Evolutionary conservation across 768 basidiomycete species (phyloP).

Genomic region (Dacryopinax primogenitus): DNA sequence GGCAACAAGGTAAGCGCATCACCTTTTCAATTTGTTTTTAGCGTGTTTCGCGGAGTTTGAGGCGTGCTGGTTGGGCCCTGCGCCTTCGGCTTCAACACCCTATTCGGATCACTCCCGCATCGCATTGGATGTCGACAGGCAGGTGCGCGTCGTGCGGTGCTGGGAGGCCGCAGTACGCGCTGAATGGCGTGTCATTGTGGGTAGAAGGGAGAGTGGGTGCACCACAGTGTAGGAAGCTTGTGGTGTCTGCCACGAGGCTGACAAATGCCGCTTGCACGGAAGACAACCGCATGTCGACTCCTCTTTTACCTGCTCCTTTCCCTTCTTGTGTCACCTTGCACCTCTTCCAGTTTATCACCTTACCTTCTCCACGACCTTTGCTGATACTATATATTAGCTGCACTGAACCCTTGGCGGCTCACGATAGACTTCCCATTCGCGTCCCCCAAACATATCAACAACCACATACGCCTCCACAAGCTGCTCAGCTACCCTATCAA

Average conservation of each 20-base stretch:
- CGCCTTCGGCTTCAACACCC: no score
- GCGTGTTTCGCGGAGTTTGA: not conserved
- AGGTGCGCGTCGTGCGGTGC: not conserved
- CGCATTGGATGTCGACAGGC: not conserved
- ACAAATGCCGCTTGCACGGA: conserved; percentile 4
- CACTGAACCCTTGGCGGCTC: not conserved
- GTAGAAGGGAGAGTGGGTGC: not conserved
- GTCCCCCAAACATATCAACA: conserved; percentile 6
- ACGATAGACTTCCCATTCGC: not conserved
- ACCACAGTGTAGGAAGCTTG: not conserved
- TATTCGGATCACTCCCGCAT: no score
- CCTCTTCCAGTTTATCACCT: conserved; percentile 1
- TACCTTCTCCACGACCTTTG: not conserved
- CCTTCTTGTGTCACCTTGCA: not conserved
- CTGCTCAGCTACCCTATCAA: not conserved
- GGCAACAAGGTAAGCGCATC: not conserved
- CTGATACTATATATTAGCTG: not conserved
- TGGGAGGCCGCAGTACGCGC: not conserved
- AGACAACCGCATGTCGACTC: not conserved
- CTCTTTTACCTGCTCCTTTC: not conserved
- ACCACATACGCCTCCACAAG: not conserved
- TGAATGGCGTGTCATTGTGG: not conserved
- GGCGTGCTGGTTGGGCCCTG: no score
- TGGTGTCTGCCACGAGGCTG: conserved; percentile 3
- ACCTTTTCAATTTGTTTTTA: not conserved